Evolutionary conservation across 495 filamentous ascomycete species (phyloP).

Genomic region (Penicillium daleae): DNA sequence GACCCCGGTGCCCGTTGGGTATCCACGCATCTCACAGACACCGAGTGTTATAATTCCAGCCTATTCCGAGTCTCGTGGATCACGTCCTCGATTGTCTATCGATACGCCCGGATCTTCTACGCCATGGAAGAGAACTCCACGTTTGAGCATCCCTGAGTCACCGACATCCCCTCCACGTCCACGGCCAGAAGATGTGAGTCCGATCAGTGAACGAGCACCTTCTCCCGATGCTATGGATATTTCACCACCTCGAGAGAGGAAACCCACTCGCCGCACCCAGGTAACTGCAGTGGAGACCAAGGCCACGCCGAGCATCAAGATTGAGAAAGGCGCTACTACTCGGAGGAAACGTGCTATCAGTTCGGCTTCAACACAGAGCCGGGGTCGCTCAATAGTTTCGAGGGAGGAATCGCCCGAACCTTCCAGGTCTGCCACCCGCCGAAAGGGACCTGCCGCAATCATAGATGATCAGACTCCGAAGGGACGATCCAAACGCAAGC

Average conservation of each 20-base stretch:
- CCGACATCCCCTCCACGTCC: conserved; percentile 53
- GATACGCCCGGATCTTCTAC: conserved; percentile 51
- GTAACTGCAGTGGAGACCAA: conserved; percentile 27
- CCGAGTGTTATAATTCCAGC: conserved; percentile 35
- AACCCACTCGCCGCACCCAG: conserved; percentile 23
- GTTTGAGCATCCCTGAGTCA: conserved; percentile 42
- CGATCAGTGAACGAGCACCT: conserved; percentile 53
- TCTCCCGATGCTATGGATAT: conserved; percentile 46
- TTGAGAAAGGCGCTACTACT: conserved; percentile 36
- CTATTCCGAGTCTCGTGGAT: conserved; percentile 31
- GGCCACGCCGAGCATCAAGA: conserved; percentile 35
- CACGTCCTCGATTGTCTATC: conserved; percentile 45
- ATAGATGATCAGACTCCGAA: conserved; percentile 38
- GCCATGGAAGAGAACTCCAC: conserved; percentile 52
- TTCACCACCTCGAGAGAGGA: conserved; percentile 39
- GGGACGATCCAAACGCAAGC: conserved; percentile 44
- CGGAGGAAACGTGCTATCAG: conserved; percentile 53
- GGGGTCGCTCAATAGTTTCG: conserved; percentile 61
- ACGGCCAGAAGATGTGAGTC: conserved; percentile 54
- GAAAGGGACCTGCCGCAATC: conserved; percentile 42
- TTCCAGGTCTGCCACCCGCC: conserved; percentile 50
- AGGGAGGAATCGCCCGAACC: conserved; percentile 54
- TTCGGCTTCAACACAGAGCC: conserved; percentile 57
- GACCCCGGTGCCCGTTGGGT: conserved; percentile 30
- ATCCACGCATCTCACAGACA: conserved; percentile 32